Base-by-base conservation (phyloP, 2,329 filamentous ascomycete genomes). In the Pseudocercospora fijiensis region DNA sequence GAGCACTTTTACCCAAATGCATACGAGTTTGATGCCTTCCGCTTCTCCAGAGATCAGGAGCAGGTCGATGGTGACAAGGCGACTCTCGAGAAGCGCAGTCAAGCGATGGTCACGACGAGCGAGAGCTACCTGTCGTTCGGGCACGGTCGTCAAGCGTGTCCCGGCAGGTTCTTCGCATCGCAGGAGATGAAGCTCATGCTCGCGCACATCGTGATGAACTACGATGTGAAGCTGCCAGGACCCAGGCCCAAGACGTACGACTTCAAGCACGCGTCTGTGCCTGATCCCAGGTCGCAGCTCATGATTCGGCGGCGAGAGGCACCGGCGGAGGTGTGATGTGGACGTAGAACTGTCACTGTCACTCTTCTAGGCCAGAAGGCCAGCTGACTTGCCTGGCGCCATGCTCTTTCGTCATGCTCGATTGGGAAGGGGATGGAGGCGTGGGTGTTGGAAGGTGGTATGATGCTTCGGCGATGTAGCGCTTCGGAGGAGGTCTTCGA, bases 121-220 rank as follows among this genome's bases (percentile, higher is more conserved):
- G 65, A 69, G 7, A 56, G 49, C 3, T 73, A 72, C 27, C 33
- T 73, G n/a, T 22, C 67, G 3, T 74, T 72, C 47, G 70, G 69
- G 0, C 64, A 68, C 58, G 70, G 70, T 1, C 55, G 67, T 11
- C 69, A 72, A 60, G 67, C 67, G 6, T 72, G 71, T 61, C 64
- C 62, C 2, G 79, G 80, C 0, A 73, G 79, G 1, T 81, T 81
- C 75, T 80, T 81, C 65, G 79, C 78, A 10, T 73, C 72, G 22
- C 76, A 78, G 63, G 49, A 53, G 49, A 53, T 53, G 49, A 53
- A 53, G 49, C 24, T 53, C 16, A 53, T 53, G 49, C 49, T 53
- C 8, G 49, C 49, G 10, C 18, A 53, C 62, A 47, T 45, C 11
- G 57, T 43, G 8, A 43, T 37, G 47, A 47, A 41, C 1, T 81